Evolutionary conservation across 108 stramenopile species (phyloP).

Genomic region (Cyclotella baltica): DNA sequence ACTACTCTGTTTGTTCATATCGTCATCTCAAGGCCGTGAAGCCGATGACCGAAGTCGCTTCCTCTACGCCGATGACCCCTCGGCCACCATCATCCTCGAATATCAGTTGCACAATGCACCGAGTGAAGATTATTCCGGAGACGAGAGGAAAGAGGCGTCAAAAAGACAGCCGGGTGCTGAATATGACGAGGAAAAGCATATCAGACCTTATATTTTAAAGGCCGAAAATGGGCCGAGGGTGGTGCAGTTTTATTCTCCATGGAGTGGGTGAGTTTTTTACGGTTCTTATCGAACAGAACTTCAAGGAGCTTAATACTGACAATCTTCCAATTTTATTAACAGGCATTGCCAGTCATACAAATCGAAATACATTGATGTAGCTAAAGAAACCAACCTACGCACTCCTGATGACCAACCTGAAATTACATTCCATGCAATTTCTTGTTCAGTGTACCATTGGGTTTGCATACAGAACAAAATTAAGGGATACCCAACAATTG

Average conservation of each 20-base stretch:
- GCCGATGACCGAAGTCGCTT: constrained; percentile 51
- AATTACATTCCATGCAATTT: constrained; percentile 68
- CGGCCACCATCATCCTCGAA: constrained; percentile 39
- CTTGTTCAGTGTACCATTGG: constrained; percentile 66
- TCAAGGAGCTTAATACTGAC: background rate
- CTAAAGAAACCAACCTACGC: constrained; percentile 50
- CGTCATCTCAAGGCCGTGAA: constrained; percentile 34
- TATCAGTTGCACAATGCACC: constrained; percentile 57
- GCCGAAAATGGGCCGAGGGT: constrained; percentile 59
- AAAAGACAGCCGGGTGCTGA: constrained; percentile 29
- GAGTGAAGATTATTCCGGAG: constrained; percentile 41
- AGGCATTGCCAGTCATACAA: constrained; percentile 69
- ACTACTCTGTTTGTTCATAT: background rate
- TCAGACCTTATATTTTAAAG: constrained; percentile 47
- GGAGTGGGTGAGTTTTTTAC: constrained; percentile 56
- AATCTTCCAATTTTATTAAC: background rate
- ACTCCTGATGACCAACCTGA: constrained; percentile 28
- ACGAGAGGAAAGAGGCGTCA: constrained; percentile 29
- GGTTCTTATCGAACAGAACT: background rate
- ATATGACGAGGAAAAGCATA: constrained; percentile 50
- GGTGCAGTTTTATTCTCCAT: constrained; percentile 80
- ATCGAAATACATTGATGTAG: constrained; percentile 66
- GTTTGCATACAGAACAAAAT: constrained; percentile 64
- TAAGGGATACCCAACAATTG: constrained; percentile 61
- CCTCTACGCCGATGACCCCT: constrained; percentile 52